Percentiles rank a stretch among this genome's conserved stretches.
phyloP scores from a whole-genome alignment of 116 monocot species.

The Trichopus zeylanicus region DNA sequence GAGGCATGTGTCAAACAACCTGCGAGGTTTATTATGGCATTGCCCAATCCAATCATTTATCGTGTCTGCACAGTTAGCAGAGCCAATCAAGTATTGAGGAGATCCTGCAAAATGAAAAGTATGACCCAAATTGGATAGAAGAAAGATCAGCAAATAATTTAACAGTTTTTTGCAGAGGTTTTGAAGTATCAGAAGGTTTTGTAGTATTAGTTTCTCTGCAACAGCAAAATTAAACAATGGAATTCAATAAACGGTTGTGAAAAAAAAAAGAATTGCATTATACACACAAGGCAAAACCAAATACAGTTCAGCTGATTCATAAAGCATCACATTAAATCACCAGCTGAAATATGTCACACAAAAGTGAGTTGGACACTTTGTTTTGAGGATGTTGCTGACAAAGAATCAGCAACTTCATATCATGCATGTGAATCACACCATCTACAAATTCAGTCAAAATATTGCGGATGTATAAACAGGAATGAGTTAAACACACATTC shows the following conservation, averaged over 20 bases:
- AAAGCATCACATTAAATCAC: neutral
- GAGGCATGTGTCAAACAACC: conserved; percentile 26
- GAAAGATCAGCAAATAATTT: conserved; percentile 5
- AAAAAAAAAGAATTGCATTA: too few species aligned
- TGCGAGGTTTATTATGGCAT: conserved; percentile 87
- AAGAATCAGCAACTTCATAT: too few species aligned
- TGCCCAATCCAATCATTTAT: conserved; percentile 68
- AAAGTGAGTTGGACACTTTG: neutral
- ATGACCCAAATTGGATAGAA: neutral
- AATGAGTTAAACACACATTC: too few species aligned
- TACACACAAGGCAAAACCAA: too few species aligned
- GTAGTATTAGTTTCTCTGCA: conserved; percentile 35
- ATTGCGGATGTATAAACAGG: too few species aligned
- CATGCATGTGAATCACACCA: too few species aligned
- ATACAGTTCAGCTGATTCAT: neutral
- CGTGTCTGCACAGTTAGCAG: conserved; percentile 24
- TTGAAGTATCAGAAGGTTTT: conserved; percentile 29
- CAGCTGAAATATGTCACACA: neutral
- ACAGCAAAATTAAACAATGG: neutral
- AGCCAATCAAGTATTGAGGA: neutral
- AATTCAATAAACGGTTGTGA: neutral
- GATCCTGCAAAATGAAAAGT: neutral
- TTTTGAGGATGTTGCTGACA: neutral
- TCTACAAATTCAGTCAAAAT: too few species aligned
- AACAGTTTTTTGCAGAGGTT: conserved; percentile 60